Evolutionary conservation across 352 stramenopile genomes (phyloP), one percentile per base, ranked within the genome.

Genomic region (Phytophthora fragariae): DNA sequence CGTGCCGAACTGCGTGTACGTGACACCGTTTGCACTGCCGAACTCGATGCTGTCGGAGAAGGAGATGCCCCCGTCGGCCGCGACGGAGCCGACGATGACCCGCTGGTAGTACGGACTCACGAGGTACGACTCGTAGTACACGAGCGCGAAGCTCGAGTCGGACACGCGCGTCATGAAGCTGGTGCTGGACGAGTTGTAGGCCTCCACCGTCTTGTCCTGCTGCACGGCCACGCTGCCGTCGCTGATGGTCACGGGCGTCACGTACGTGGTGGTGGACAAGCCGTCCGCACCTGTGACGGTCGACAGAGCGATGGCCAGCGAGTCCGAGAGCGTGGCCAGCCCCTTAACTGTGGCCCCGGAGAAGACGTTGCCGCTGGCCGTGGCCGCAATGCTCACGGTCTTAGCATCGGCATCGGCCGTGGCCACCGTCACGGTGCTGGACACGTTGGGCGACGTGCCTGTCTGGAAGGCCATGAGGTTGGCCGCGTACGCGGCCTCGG

Each of bases 121-220:
- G 33, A 70, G 61, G 76, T 93, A 93, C 56, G 84, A 83, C 68
- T 93, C 85, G 71, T 90, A 95, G 64, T 86, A 92, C 19, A 82
- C 78, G 1, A 90, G 65, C 0, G 84, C 86, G 65, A 95, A 95
- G 56, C 63, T 77, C 62, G 80, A 83, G 58, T 88, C 84, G 49
- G 85, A 92, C 35, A 95, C 60, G 39, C 82, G 83, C 41, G 82
- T 80, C 58, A 95, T 77, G 57, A 91, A 93, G 72, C 79, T 93
- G 59, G 84, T 92, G 49, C 65, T 73, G 71, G 83, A 91, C 69
- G 81, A 85, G 64, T 91, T 92, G 74, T 76, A 81, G 0, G 72
- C 83, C 31, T 85, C 71, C 12, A 83, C 73, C 24, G 81, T 83
- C 57, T 80, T 74, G 19, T 84, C 77, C 59, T 82, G 77, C 55